These are phyloP conservation scores for Nepenthes mirabilis DNA, from an alignment of 148 eudicot species.

Conservation along the genomic window DNA sequence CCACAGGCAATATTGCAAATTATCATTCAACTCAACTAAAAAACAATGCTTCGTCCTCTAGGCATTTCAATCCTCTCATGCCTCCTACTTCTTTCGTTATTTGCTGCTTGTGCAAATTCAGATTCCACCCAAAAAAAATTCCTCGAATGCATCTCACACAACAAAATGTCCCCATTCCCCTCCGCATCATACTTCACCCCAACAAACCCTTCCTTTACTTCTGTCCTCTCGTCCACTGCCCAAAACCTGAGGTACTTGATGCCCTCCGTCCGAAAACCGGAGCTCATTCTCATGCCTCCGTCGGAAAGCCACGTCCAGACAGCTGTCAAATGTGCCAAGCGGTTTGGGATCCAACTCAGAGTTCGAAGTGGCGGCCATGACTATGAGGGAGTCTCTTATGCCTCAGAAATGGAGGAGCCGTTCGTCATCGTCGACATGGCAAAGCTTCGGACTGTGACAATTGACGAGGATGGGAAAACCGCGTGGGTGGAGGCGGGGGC, in stretches of 20 bases:
- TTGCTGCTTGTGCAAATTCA: no score
- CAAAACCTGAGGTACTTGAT: slow-evolving; percentile 12
- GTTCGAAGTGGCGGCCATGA: slow-evolving; percentile 39
- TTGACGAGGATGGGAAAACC: background rate
- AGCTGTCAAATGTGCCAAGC: slow-evolving; percentile 16
- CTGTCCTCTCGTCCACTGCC: slow-evolving; percentile 10
- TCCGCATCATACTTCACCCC: background rate
- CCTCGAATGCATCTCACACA: no score
- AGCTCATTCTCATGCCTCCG: slow-evolving; percentile 12
- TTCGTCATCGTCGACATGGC: slow-evolving; percentile 9
- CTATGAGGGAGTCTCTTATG: slow-evolving; percentile 25
- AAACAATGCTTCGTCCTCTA: no score
- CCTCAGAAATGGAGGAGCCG: slow-evolving; percentile 4
- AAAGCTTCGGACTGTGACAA: slow-evolving; percentile 1
- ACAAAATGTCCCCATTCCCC: slow-evolving; percentile 8
- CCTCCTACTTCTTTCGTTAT: no score
- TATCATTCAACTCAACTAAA: slow-evolving; percentile 6
- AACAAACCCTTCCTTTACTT: slow-evolving; percentile 13
- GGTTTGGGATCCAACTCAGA: slow-evolving; percentile 10
- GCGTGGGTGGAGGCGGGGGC: slow-evolving; percentile 12
- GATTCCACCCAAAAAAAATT: no score
- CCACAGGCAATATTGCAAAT: no score
- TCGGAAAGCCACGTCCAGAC: slow-evolving; percentile 18
- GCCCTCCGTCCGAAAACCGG: slow-evolving; percentile 13
- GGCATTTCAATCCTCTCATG: no score